These are phyloP conservation scores for Aschersonia sp. DNA, from an alignment of 2,329 filamentous ascomycete species.

Conservation along the genomic window DNA sequence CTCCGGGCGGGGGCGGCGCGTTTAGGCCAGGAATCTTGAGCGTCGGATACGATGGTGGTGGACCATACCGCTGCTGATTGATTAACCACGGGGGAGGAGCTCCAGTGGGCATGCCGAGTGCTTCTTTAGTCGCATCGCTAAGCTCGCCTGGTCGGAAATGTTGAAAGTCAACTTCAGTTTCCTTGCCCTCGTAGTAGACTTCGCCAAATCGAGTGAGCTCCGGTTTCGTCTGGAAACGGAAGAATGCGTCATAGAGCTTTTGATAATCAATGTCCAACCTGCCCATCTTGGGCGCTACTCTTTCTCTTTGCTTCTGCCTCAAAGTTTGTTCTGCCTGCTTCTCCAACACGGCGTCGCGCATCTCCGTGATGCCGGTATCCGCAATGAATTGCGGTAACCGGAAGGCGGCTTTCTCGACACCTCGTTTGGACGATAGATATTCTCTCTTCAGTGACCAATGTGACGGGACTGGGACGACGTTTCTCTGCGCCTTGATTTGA, in stretches of 20 bases:
- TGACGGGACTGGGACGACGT: constrained; percentile 83
- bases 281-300: constrained; percentile 90
- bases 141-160: constrained; percentile 83
- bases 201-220: constrained; percentile 88
- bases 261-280: constrained; percentile 98
- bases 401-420: constrained; percentile 91
- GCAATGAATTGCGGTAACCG: constrained; percentile 90
- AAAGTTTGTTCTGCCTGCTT: constrained; percentile 86
- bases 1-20: constrained; percentile 77
- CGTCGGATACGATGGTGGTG: constrained; percentile 88
- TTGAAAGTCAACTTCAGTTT: constrained; percentile 87
- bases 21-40: constrained; percentile 90
- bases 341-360: constrained; percentile 91
- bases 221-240: constrained; percentile 93
- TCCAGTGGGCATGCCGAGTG: constrained; percentile 82
- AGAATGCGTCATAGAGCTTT: constrained; percentile 96
- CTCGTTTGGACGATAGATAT: constrained; percentile 91
- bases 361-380: constrained; percentile 93
- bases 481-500: constrained; percentile 87
- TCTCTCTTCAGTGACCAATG: constrained; percentile 97
- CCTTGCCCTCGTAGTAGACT: constrained; percentile 99
- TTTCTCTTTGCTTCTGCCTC: constrained; percentile 90
- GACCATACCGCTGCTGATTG: constrained; percentile 87
- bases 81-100: constrained; percentile 95
- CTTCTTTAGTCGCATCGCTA: constrained; percentile 79